These are phyloP conservation scores for Ogataea sp. DNA, from an alignment of 805 yeast species.

Conservation along the genomic window DNA sequence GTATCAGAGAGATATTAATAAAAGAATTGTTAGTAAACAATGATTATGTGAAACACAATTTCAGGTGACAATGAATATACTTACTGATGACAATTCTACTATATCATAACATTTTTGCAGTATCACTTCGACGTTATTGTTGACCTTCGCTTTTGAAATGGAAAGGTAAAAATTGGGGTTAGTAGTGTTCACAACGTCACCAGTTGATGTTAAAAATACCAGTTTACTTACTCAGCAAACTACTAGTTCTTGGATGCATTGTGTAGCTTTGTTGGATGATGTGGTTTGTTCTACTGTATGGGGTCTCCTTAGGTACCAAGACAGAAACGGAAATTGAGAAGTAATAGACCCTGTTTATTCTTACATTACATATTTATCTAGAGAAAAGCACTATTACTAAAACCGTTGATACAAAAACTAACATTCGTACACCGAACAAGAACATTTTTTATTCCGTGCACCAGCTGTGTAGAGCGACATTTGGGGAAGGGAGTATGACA, in stretches of 20 bases:
- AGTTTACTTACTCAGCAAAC: slow-evolving; percentile 28
- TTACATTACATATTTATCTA: no score
- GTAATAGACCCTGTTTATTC: no score
- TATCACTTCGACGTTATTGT: slow-evolving; percentile 41
- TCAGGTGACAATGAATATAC: slow-evolving; percentile 3
- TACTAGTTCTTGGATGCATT: slow-evolving; percentile 40
- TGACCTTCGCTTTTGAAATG: slow-evolving; percentile 33
- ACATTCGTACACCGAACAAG: no score
- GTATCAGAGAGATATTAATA: neutral
- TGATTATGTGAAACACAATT: neutral
- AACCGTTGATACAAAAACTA: no score
- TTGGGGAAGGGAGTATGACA: no score
- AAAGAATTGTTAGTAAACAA: neutral
- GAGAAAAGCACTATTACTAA: no score
- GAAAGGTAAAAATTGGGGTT: neutral
- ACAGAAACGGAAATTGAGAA: no score
- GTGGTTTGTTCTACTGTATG: no score
- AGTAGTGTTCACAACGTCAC: neutral
- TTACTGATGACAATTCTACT: slow-evolving; percentile 34
- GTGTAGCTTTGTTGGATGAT: no score
- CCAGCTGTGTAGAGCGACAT: no score
- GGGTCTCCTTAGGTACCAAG: no score
- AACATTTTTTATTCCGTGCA: no score
- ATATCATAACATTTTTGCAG: slow-evolving; percentile 46
- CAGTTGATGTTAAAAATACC: neutral